Evolutionary conservation across 768 basidiomycete genomes (phyloP).

Genomic region (Hygrophoropsis aurantiaca): DNA sequence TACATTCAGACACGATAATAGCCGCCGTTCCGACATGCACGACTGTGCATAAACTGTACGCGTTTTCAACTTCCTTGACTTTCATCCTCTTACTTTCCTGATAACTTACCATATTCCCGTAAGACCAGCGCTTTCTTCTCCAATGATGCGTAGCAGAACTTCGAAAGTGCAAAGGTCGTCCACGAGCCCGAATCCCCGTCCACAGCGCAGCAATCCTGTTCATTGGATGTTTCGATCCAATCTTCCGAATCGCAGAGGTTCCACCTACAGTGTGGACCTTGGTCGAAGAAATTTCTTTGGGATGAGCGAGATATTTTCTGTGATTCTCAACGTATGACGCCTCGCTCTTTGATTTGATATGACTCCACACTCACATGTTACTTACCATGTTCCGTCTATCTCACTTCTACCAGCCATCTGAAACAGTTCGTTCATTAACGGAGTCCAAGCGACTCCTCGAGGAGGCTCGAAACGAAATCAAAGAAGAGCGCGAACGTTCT

Average conservation of each 20-base stretch:
- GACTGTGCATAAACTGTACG: conserved; percentile 24
- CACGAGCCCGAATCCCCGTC: conserved; percentile 21
- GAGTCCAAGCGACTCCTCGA: conserved; percentile 77
- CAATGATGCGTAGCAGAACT: conserved; percentile 23
- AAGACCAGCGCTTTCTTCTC: conserved; percentile 1
- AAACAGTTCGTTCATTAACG: conserved; percentile 75
- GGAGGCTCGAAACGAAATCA: conserved; percentile 74
- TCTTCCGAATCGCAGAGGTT: conserved; percentile 60
- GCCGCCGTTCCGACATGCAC: conserved; percentile 9
- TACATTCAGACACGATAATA: conserved; percentile 6
- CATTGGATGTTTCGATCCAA: conserved; percentile 80
- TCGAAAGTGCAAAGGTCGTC: conserved; percentile 24
- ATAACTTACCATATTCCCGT: too few species aligned
- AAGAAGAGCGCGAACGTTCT: conserved; percentile 62
- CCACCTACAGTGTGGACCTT: conserved; percentile 57
- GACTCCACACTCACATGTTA: conserved; percentile 15
- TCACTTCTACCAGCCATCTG: conserved; percentile 55
- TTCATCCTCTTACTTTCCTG: not conserved
- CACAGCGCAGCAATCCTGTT: conserved; percentile 41
- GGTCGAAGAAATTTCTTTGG: conserved; percentile 77
- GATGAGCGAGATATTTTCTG: conserved; percentile 74
- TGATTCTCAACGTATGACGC: conserved; percentile 66
- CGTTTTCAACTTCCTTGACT: conserved; percentile 15
- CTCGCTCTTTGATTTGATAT: conserved; percentile 1
- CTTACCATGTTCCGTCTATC: conserved; percentile 4